Evolutionary conservation across 208 protist species (phyloP).

Genomic region (Acanthamoeba polyphaga): DNA sequence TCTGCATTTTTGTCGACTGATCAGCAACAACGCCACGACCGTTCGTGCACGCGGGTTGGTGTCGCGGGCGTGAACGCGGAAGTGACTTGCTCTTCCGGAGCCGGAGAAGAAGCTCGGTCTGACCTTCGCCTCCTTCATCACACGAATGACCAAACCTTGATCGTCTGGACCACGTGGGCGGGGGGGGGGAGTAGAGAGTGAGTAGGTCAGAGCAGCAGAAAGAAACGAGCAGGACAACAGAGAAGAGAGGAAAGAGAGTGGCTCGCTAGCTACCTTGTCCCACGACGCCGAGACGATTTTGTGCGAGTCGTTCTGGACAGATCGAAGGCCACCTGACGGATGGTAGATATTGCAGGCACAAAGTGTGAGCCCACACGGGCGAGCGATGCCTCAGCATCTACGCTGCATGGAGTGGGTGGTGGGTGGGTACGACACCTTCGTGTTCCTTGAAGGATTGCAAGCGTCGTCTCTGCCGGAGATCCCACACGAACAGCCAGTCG

Average conservation of each 20-base stretch:
- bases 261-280: conserved; percentile 6
- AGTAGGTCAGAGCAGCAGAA: background rate
- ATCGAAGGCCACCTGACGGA: conserved; percentile 13
- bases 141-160: conserved; percentile 59
- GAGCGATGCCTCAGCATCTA: background rate
- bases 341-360: background rate
- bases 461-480: conserved; percentile 36
- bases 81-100: too few relatives aligned
- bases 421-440: background rate
- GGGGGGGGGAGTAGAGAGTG: background rate
- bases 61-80: too few relatives aligned
- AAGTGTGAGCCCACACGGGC: background rate
- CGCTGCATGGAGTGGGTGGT: background rate
- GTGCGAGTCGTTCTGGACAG: conserved; percentile 56
- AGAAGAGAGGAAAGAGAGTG: background rate
- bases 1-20: background rate
- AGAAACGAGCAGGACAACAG: background rate
- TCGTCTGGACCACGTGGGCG: background rate
- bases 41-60: too few relatives aligned
- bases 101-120: background rate
- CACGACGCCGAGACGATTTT: conserved; percentile 58
- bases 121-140: background rate
- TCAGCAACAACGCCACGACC: background rate
- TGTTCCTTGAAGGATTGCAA: conserved; percentile 56
- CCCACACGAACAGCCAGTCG: conserved; percentile 52